Evolutionary conservation across 805 yeast genomes (phyloP).

Genomic region (Schwanniomyces polymorphus): DNA sequence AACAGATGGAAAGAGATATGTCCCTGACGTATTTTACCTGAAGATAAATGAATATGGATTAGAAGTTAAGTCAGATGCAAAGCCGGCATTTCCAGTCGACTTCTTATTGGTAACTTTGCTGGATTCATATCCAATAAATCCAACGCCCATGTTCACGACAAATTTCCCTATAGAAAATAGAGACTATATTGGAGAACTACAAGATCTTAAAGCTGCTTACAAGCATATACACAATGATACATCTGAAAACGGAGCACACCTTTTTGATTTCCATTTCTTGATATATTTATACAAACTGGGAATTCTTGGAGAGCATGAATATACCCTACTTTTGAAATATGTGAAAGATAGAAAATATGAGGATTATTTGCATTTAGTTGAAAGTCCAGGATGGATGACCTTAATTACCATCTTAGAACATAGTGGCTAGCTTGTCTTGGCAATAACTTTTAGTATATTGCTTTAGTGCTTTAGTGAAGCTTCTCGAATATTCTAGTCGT

Average conservation of each 20-base stretch:
- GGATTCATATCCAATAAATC: constrained; percentile 84
- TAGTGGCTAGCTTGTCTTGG: constrained; percentile 13
- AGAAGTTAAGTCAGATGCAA: constrained; percentile 84
- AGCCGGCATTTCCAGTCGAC: constrained; percentile 92
- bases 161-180: constrained; percentile 80
- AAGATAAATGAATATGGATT: constrained; percentile 84
- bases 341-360: constrained; percentile 43
- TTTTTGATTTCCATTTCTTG: constrained; percentile 79
- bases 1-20: constrained; percentile 73
- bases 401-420: constrained; percentile 52
- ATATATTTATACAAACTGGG: constrained; percentile 56
- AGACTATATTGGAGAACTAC: constrained; percentile 70
- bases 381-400: constrained; percentile 82
- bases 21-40: constrained; percentile 90
- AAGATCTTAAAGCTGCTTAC: constrained; percentile 58
- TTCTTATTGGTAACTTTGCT: constrained; percentile 81
- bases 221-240: constrained; percentile 44
- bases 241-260: constrained; percentile 23
- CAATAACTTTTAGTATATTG: too few species aligned
- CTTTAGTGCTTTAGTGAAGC: neutral
- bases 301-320: constrained; percentile 58
- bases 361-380: constrained; percentile 52
- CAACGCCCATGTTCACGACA: constrained; percentile 50
- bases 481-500: constrained; percentile 9
- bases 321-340: constrained; percentile 45